Evolutionary conservation across 441 rosid genomes (phyloP), one percentile per base, ranked within the genome.

Genomic region (Adansonia grandidieri): DNA sequence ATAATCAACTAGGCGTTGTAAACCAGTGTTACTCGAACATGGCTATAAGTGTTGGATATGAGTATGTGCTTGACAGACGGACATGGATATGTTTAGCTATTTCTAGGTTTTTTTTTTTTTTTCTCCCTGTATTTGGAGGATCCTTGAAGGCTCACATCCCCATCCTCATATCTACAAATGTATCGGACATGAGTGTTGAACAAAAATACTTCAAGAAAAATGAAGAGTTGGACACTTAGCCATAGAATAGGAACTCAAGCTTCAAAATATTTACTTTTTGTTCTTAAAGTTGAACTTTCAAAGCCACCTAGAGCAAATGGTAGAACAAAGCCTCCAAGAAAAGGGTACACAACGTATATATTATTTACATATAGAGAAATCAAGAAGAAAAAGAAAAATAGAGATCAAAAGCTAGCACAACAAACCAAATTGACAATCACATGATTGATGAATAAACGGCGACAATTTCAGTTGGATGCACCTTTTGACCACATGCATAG

Each of bases 381-480:
- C 65, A 60, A 22, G 40, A 10, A 22, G 40, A 10, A 9, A 22
- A 60, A 0, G 37, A 60, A 60, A 22, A 20, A 9, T 14, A 60
- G 64, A 60, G 65, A 60, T 60, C 14, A 60, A 60, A 60, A 60
- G 65, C 65, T 15, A 9, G 65, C 3, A 11, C 65, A 62, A 62
- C 17, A 28, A 62, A 62, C 42, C 66, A 62, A 62, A 62, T 62
- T 11, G 3, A 62, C 44, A 42, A 24, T 24, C 6, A 17, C 6
- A 1, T 9, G 63, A 2, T 24, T 28, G 66, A 62, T 28, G 44
- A 24, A 13, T 62, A 17, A 62, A 28, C 13, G 42, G 44, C 3
- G 47, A 53, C 9, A 8, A 15, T 71, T 48, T 53, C 0, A 9
- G 62, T 32, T 32, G 75, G 62, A n/a, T 28, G 62, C 62, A 47